Conservation (phyloP, 176 grass and related monocot genomes). For the Zoysia japonica region DNA sequence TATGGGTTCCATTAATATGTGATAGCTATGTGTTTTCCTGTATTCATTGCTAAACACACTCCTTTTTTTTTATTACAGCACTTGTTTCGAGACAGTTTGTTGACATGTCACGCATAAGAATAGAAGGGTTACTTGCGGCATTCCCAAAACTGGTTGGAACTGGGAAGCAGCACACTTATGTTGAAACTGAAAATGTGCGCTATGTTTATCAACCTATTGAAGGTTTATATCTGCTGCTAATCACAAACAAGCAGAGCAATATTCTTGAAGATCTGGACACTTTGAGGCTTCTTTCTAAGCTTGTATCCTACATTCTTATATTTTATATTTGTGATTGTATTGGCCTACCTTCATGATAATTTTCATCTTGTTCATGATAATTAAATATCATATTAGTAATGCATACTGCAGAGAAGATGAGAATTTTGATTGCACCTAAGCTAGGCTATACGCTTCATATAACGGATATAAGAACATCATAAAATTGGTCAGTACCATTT, state of each 20-base stretch:
- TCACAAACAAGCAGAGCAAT: conserved; percentile 93
- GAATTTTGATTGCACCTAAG: not conserved
- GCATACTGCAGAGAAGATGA: not conserved
- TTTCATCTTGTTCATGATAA: not conserved
- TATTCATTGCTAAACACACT: not conserved
- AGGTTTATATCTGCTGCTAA: conserved; percentile 76
- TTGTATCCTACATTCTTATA: conserved; percentile 60
- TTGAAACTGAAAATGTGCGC: conserved; percentile 84
- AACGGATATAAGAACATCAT: not conserved
- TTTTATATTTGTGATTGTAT: not conserved
- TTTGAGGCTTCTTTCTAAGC: conserved; percentile 77
- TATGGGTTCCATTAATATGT: not conserved
- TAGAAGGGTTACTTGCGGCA: conserved; percentile 83
- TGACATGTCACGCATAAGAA: conserved; percentile 85
- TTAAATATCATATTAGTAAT: conserved; percentile 22
- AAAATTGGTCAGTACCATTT: not conserved
- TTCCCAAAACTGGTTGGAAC: conserved; percentile 87
- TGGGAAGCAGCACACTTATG: conserved; percentile 82
- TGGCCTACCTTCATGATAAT: not conserved
- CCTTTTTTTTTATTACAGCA: conserved; percentile 49
- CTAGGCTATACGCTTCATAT: not conserved
- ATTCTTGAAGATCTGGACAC: conserved; percentile 94
- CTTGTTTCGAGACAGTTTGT: conserved; percentile 85
- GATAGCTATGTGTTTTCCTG: not conserved
- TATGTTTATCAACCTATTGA: conserved; percentile 89